Conservation (phyloP, 495 filamentous ascomycete genomes). For the Penicillium soppii region DNA sequence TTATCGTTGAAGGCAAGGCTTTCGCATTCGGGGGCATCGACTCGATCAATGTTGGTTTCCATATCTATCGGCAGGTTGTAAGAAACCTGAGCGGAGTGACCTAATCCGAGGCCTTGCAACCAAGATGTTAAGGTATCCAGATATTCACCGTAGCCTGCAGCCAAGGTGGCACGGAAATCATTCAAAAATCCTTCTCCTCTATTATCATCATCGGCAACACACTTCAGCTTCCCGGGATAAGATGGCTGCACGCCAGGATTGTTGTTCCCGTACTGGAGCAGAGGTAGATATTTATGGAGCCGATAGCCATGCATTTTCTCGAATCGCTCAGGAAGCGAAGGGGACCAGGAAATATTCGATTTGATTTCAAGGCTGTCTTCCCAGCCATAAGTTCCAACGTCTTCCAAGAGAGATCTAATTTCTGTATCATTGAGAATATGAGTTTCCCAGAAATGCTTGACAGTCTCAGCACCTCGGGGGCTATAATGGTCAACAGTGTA, state of each 20-base stretch:
- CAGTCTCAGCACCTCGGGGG: constrained; percentile 37
- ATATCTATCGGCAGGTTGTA: constrained; percentile 52
- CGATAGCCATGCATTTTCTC: constrained; percentile 32
- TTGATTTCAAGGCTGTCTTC: constrained; percentile 51
- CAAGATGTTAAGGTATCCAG: constrained; percentile 31
- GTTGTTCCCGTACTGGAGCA: constrained; percentile 26
- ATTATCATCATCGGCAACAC: constrained; percentile 23
- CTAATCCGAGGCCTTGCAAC: constrained; percentile 27
- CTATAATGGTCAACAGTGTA: constrained; percentile 52
- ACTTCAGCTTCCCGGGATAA: constrained; percentile 19
- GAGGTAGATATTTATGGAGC: constrained; percentile 20
- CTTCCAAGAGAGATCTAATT: constrained; percentile 27
- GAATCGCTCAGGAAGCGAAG: constrained; percentile 40
- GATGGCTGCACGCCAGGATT: constrained; percentile 21
- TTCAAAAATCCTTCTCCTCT: constrained; percentile 26
- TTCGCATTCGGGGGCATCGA: constrained; percentile 50
- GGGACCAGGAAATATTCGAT: constrained; percentile 44
- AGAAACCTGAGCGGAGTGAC: constrained; percentile 45
- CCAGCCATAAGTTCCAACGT: constrained; percentile 49
- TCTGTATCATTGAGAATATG: constrained; percentile 35
- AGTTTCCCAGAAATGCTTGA: constrained; percentile 46
- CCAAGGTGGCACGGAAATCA: constrained; percentile 33
- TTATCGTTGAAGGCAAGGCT: constrained; percentile 38
- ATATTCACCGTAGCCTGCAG: constrained; percentile 35
- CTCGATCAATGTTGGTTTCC: constrained; percentile 36